These are phyloP conservation scores for Sporothrix mexicana DNA, from an alignment of 2,329 filamentous ascomycete genomes.

Conservation along the genomic window DNA sequence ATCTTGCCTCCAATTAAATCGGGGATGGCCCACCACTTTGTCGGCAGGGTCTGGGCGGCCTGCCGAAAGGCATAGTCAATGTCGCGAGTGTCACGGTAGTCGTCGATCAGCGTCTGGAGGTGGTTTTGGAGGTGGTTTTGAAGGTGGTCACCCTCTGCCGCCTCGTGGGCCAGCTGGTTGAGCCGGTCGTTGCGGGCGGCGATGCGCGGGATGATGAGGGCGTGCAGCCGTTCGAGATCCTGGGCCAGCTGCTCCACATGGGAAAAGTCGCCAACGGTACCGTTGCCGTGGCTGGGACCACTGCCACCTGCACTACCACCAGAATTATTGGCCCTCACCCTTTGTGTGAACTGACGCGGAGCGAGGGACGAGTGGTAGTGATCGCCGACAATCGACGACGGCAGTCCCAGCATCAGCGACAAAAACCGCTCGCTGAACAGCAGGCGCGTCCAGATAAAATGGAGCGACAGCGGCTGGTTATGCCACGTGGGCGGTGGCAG, in stretches of 20 bases:
- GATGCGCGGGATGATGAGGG: constrained; percentile 46
- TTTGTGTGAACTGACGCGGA: constrained; percentile 37
- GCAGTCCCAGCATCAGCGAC: constrained; percentile 52
- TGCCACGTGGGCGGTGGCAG: constrained; percentile 28
- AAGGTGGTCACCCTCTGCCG: neutral
- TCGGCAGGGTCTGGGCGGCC: constrained; percentile 43
- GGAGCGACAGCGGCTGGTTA: constrained; percentile 42
- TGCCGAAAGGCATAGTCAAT: constrained; percentile 46
- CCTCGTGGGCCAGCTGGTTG: constrained; percentile 35
- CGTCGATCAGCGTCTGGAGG: constrained; percentile 32
- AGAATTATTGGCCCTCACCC: no score
- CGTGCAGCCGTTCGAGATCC: constrained; percentile 44
- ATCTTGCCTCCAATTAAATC: constrained; percentile 36
- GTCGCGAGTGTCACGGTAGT: constrained; percentile 41
- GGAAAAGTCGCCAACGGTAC: constrained; percentile 37
- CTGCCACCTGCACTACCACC: no score
- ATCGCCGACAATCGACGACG: constrained; percentile 44
- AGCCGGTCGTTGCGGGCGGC: constrained; percentile 45
- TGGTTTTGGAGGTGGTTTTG: constrained; percentile 15
- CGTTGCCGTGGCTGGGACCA: constrained; percentile 15
- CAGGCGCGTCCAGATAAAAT: constrained; percentile 52
- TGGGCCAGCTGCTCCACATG: constrained; percentile 36
- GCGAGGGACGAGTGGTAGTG: neutral
- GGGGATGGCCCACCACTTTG: constrained; percentile 48
- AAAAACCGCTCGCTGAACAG: constrained; percentile 53